Evolutionary conservation across 176 grass and related monocot genomes (phyloP).

Genomic region (Aegilops speltoides): DNA sequence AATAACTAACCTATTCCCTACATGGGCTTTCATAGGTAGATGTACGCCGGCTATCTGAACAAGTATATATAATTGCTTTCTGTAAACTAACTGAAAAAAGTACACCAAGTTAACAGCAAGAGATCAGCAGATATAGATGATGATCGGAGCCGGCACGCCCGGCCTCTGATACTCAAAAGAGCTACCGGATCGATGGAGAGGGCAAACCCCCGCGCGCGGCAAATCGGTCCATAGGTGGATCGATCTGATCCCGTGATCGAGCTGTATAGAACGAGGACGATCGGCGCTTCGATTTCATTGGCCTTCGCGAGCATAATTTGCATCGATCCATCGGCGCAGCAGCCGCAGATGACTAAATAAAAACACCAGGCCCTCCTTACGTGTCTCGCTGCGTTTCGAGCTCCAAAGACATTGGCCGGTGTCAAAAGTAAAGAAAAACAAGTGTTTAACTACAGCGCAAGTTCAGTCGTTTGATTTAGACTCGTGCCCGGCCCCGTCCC

Average conservation of each 20-base stretch:
- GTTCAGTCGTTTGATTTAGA: neutral
- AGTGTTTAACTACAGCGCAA: neutral
- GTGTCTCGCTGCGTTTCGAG: conserved; percentile 9
- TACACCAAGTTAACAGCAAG: conserved; percentile 7
- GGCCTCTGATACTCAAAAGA: conserved; percentile 19
- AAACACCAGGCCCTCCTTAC: neutral
- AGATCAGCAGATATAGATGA: neutral
- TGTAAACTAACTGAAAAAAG: neutral
- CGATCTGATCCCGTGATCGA: neutral
- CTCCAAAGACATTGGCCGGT: neutral
- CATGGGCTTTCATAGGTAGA: neutral
- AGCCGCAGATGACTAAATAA: neutral
- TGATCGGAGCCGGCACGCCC: conserved; percentile 18
- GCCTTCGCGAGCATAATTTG: neutral
- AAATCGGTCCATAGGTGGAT: conserved; percentile 23
- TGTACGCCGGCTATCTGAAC: neutral
- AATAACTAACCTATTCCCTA: neutral
- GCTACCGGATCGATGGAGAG: conserved; percentile 1
- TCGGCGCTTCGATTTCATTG: neutral
- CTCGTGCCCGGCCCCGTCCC: neutral
- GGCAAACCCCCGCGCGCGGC: conserved; percentile 1
- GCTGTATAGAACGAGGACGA: neutral
- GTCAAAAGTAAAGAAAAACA: neutral
- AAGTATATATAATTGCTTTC: neutral
- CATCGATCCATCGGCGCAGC: neutral